phyloP scores from a whole-genome alignment of 345 rosid genomes.

The Syzygium aqueum region DNA sequence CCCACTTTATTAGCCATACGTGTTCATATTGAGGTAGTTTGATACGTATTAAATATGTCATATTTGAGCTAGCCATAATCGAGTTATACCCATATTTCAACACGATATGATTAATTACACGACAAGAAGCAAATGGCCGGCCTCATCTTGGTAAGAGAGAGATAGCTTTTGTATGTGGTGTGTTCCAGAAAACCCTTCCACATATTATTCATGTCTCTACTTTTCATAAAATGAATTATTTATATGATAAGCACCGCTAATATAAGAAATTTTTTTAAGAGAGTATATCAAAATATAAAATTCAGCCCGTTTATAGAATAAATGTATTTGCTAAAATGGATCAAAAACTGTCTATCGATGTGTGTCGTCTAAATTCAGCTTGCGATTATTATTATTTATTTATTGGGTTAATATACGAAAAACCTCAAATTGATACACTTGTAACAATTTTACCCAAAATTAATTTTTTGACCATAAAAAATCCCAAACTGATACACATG shows the following conservation, averaged over 20 bases:
- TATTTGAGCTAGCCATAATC: neutral
- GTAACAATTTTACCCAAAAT: no score
- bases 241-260: neutral
- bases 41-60: neutral
- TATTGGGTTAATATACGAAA: no score
- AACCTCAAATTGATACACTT: no score
- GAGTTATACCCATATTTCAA: neutral
- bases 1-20: neutral
- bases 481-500: no score
- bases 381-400: neutral
- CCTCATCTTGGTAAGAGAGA: neutral
- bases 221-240: neutral
- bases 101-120: neutral
- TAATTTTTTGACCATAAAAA: no score
- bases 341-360: neutral
- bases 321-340: neutral
- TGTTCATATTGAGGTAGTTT: neutral
- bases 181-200: neutral
- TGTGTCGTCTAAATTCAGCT: neutral
- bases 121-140: neutral
- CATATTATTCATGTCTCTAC: neutral
- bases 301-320: neutral
- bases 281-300: neutral
- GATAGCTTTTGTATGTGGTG: neutral
- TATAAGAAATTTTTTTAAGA: neutral